Percentiles rank a stretch among this genome's conserved stretches.
Evolutionary conservation across 2,329 filamentous ascomycete species (phyloP).

Genomic region (Ploettnerulaceae sp.): DNA sequence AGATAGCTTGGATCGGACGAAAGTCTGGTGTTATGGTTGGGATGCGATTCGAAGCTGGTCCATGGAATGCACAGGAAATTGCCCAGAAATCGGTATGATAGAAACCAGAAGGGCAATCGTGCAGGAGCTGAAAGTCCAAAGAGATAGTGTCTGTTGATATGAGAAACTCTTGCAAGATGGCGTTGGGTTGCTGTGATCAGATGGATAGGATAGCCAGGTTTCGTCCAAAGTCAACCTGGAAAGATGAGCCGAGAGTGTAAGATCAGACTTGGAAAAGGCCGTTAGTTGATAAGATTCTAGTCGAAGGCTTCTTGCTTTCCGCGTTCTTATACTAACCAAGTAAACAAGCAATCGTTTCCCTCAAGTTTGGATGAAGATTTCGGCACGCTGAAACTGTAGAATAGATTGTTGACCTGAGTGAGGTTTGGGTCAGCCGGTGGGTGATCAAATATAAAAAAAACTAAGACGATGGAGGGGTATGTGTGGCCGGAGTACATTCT

Average conservation of each 20-base stretch:
- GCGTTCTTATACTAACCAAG: conserved; percentile 21
- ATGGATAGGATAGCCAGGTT: conserved; percentile 9
- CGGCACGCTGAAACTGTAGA: conserved; percentile 32
- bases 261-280: conserved; percentile 10
- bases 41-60: neutral
- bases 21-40: conserved; percentile 1
- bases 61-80: conserved; percentile 15
- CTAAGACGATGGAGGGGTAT: conserved; percentile 13
- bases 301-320: conserved; percentile 13
- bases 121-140: neutral
- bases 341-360: conserved; percentile 20
- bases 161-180: neutral
- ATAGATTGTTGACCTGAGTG: conserved; percentile 13
- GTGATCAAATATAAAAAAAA: conserved; percentile 10
- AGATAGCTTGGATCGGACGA: neutral
- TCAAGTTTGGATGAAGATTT: conserved; percentile 27
- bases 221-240: conserved; percentile 7
- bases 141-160: neutral
- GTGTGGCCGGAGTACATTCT: conserved; percentile 9
- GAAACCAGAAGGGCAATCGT: neutral
- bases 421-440: conserved; percentile 17
- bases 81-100: neutral
- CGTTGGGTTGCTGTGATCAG: neutral
- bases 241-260: conserved; percentile 11
- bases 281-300: conserved; percentile 7